Evolutionary conservation across 2,329 filamentous ascomycete species (phyloP).

Genomic region (Colletotrichum filicis): DNA sequence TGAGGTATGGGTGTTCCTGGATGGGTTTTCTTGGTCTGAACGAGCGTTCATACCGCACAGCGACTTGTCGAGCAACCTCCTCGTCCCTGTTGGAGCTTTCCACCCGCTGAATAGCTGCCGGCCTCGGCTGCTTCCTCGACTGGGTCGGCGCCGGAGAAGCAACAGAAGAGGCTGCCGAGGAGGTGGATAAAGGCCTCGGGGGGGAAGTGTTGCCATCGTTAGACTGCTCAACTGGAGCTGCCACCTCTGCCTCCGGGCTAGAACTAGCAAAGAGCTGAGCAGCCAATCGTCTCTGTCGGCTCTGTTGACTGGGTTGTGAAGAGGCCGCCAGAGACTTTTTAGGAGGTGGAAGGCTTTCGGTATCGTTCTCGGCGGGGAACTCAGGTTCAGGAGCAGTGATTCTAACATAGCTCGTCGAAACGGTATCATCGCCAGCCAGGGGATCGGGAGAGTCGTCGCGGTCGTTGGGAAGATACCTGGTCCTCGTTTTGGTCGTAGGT

Average conservation of each 20-base stretch:
- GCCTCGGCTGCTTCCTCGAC: background rate
- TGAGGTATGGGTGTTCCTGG: slow-evolving; percentile 68
- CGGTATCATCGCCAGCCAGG: slow-evolving; percentile 44
- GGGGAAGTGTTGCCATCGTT: background rate
- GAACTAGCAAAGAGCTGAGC: background rate
- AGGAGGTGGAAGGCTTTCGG: background rate
- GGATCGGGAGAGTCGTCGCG: slow-evolving; percentile 24
- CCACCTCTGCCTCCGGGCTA: background rate
- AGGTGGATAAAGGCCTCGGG: background rate
- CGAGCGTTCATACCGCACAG: slow-evolving; percentile 55
- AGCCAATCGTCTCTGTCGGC: background rate
- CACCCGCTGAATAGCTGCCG: background rate
- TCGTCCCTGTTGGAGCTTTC: background rate
- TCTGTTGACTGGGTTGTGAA: background rate
- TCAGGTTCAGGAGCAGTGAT: slow-evolving; percentile 46
- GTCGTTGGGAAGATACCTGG: background rate
- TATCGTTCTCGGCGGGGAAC: slow-evolving; percentile 34
- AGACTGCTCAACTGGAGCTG: background rate
- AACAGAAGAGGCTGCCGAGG: background rate
- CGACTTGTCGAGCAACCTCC: slow-evolving; percentile 35
- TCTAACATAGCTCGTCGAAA: slow-evolving; percentile 51
- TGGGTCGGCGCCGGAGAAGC: background rate
- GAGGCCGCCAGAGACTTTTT: background rate
- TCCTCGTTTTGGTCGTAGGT: background rate
- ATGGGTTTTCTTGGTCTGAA: slow-evolving; percentile 70